These are phyloP conservation scores for Fomitopsis schrenkii DNA, from an alignment of 1,284 basidiomycete genomes.

Conservation along the genomic window DNA sequence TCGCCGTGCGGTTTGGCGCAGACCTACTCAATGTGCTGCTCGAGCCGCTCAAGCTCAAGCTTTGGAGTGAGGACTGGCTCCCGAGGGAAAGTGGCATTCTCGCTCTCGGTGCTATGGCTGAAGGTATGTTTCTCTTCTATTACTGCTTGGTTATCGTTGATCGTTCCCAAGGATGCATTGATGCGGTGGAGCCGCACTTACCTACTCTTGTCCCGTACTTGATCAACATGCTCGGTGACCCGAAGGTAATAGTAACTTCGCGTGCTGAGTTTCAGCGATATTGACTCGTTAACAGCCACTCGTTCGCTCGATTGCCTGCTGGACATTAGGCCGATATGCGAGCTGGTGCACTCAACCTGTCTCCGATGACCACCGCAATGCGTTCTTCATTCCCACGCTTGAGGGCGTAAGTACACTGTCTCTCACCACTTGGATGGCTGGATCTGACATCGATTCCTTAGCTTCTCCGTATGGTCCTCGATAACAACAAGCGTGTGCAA, in stretches of 20 bases:
- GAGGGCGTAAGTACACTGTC: conserved; percentile 76
- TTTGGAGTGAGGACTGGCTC: conserved; percentile 93
- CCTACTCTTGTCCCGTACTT: conserved; percentile 91
- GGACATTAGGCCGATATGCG: conserved; percentile 98
- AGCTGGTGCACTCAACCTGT: conserved; percentile 89
- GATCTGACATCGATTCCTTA: conserved; percentile 27
- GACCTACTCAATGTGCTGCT: conserved; percentile 89
- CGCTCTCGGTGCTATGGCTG: conserved; percentile 96
- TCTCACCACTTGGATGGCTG: neutral
- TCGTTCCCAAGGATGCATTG: conserved; percentile 78
- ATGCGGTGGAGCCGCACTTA: conserved; percentile 92
- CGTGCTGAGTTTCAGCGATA: no score
- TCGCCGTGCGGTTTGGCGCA: conserved; percentile 88
- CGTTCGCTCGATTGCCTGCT: conserved; percentile 97
- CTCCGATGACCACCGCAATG: conserved; percentile 82
- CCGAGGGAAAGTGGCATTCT: conserved; percentile 95
- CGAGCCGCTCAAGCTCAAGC: conserved; percentile 87
- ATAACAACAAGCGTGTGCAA: conserved; percentile 99
- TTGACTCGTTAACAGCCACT: conserved; percentile 62
- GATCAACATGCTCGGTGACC: conserved; percentile 85
- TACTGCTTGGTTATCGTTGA: conserved; percentile 3
- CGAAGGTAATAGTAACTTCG: conserved; percentile 57
- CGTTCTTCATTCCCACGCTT: conserved; percentile 95
- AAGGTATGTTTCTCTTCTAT: conserved; percentile 54
- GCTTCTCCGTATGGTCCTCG: conserved; percentile 96